phyloP scores from a whole-genome alignment of 345 rosid species.

The Moricandia moricandioides region DNA sequence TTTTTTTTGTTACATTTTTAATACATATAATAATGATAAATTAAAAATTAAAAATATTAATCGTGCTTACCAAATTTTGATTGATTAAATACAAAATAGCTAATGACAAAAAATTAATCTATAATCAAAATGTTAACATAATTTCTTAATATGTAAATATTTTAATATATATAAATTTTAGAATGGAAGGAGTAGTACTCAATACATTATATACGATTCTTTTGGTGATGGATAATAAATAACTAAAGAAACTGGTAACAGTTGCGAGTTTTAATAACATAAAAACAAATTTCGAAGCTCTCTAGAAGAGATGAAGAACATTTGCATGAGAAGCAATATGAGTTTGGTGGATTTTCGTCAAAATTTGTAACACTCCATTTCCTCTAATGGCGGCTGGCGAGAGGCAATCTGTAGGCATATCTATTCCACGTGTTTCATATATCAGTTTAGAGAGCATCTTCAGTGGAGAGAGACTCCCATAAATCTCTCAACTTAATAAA shows the following conservation, averaged over 20 bases:
- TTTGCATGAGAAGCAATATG: slow-evolving; percentile 41
- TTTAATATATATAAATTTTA: too few species aligned
- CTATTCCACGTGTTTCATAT: not conserved
- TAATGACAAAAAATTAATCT: too few species aligned
- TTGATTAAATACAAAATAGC: too few species aligned
- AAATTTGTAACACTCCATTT: slow-evolving; percentile 31
- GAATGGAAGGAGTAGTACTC: too few species aligned
- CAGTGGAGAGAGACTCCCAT: too few species aligned
- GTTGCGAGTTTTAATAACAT: not conserved
- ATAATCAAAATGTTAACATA: too few species aligned
- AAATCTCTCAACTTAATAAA: too few species aligned
- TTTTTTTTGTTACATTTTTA: too few species aligned
- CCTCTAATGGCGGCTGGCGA: slow-evolving; percentile 18
- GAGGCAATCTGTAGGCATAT: not conserved
- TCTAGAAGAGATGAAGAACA: slow-evolving; percentile 34
- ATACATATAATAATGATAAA: too few species aligned
- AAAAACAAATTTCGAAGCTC: not conserved
- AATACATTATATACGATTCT: not conserved
- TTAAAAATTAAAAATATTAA: too few species aligned
- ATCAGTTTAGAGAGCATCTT: too few species aligned
- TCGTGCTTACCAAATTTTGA: too few species aligned
- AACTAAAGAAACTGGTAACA: not conserved
- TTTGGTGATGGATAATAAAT: not conserved
- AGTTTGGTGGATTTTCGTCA: slow-evolving; percentile 43
- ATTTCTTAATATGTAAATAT: not conserved